Evolutionary conservation across 495 filamentous ascomycete genomes (phyloP), one percentile per base, ranked within the genome.

Genomic region (Geoglossum glabrum): DNA sequence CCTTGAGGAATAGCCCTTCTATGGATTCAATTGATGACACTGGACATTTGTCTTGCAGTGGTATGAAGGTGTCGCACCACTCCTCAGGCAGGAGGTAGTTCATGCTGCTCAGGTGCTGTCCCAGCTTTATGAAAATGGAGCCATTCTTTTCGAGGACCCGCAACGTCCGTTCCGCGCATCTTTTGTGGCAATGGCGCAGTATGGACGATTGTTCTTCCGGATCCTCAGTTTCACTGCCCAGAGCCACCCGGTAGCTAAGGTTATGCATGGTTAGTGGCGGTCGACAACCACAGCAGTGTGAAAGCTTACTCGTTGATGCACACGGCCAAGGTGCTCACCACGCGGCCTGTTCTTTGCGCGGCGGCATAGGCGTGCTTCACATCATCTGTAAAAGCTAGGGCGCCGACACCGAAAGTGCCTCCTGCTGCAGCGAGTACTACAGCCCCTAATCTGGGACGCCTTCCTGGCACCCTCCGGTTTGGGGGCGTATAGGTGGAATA

Each of bases 101-200:
- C 87, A 99, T 88, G 60, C 88, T 92, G 65, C 85, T 92, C 68
- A 99, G 70, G 72, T 99, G 92, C 62, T 99, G 92, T 25, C 92
- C 92, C 27, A 99, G 71, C 68, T 99, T 99, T 65, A 99, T 97
- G 63, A 97, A 99, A 63, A 99, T 89, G 6, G 90, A 94, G 38
- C 92, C 92, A 71, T 93, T 97, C 71, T 82, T 85, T 73, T 99
- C 90, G 28, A 99, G 71, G 0, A 92, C 89, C 36, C 75, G 74
- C 19, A 97, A 72, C 11, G 92, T 95, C 57, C 92, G 81, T 63
- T 85, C 76, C 13, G 92, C 93, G 70, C 92, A 99, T 65, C 92
- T 79, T 68, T 90, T 83, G 71, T 99, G 92, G 66, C 92, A 97
- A 63, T 80, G 81, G 61, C 79, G 82, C 51, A 99, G 74, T n/a